phyloP scores from a whole-genome alignment of 75 land plant genomes.

The Pinus taeda region DNA sequence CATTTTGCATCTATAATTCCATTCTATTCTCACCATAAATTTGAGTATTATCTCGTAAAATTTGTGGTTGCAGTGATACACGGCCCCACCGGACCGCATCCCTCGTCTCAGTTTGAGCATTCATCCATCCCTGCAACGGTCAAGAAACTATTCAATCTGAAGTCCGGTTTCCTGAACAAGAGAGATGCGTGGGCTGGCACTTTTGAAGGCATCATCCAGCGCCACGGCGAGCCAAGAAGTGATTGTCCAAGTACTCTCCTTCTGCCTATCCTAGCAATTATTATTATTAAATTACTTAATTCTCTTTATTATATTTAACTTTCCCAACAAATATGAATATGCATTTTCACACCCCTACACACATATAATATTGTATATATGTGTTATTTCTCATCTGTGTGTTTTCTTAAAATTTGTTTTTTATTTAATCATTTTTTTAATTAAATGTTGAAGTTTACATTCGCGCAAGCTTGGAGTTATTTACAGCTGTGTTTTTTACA shows the following conservation, averaged over 20 bases:
- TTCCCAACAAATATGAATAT: too few species aligned
- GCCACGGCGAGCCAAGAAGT: conserved; percentile 23
- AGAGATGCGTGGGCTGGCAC: conserved; percentile 96
- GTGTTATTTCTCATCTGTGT: too few species aligned
- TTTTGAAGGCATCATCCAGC: conserved; percentile 26
- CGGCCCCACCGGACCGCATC: conserved; percentile 54
- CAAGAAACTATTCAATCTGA: conserved; percentile 78
- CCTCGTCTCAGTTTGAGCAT: conserved; percentile 86
- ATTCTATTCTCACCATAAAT: background rate
- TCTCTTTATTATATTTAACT: too few species aligned
- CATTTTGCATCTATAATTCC: background rate
- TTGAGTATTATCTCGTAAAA: background rate
- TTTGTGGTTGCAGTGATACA: conserved; percentile 62
- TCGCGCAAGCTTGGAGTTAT: too few species aligned
- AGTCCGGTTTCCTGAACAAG: conserved; percentile 55
- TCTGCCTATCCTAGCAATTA: background rate
- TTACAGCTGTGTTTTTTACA: too few species aligned
- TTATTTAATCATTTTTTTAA: too few species aligned
- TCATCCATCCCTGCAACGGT: conserved; percentile 93
- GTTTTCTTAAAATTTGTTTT: too few species aligned
- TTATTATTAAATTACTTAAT: too few species aligned
- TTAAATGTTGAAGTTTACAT: too few species aligned
- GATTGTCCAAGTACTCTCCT: conserved; percentile 62
- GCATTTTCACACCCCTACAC: too few species aligned
- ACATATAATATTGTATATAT: too few species aligned